Evolutionary conservation across 2,329 filamentous ascomycete species (phyloP).

Genomic region (Phaeosphaeriaceae sp.): DNA sequence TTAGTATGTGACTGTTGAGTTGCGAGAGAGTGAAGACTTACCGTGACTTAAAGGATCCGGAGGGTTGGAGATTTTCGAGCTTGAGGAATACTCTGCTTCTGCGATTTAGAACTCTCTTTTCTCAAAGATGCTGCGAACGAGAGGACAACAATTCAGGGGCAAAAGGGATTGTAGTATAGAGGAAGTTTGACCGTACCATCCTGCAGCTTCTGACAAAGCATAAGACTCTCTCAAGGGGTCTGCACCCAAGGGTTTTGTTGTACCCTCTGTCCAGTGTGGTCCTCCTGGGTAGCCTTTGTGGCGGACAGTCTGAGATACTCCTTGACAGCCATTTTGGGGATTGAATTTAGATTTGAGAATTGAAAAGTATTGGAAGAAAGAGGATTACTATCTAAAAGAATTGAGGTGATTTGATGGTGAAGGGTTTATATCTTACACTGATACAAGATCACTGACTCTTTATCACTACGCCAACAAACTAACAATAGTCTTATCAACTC

Average conservation of each 20-base stretch:
- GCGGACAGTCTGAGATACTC: not conserved
- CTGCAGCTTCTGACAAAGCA: conserved; percentile 70
- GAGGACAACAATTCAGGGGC: not conserved
- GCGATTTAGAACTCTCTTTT: conserved; percentile 48
- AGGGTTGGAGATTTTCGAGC: conserved; percentile 83
- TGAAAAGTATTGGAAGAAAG: not conserved
- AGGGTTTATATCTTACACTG: conserved; percentile 3
- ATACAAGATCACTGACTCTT: conserved; percentile 10
- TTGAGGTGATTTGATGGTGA: not conserved
- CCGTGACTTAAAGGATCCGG: conserved; percentile 82
- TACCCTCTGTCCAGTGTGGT: conserved; percentile 24
- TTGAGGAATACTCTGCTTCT: conserved; percentile 80
- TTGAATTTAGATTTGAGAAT: not conserved
- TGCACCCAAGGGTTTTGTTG: conserved; percentile 65
- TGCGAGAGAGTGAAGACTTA: conserved; percentile 19
- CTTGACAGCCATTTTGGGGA: conserved; percentile 3
- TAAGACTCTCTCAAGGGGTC: conserved; percentile 73
- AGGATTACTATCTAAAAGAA: not conserved
- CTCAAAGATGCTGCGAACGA: conserved; percentile 4
- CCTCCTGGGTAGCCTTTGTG: conserved; percentile 36
- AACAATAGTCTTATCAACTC: conserved; percentile 28
- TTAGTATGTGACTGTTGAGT: conserved; percentile 10
- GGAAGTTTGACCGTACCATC: conserved; percentile 65
- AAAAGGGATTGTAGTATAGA: conserved; percentile 6
- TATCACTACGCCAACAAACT: conserved; percentile 13